phyloP scores from a whole-genome alignment of 2,329 filamentous ascomycete genomes.

The Aspergillus ochraceoroseus region DNA sequence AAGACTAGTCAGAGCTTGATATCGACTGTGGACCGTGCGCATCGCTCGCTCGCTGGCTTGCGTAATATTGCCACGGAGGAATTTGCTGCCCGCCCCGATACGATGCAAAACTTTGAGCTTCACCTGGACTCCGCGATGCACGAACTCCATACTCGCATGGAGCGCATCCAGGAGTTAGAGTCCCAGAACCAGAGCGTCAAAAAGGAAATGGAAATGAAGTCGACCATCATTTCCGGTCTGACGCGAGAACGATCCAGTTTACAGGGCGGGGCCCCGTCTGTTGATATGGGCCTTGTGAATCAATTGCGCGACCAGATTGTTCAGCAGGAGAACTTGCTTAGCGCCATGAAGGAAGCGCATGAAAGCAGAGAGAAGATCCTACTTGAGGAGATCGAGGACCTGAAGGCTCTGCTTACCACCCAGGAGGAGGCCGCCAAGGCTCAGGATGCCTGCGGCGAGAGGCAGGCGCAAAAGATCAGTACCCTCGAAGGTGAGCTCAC shows the following conservation, averaged over 20 bases:
- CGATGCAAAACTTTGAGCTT: slow-evolving; percentile 86
- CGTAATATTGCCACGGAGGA: slow-evolving; percentile 83
- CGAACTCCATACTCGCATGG: slow-evolving; percentile 78
- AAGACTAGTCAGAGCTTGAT: slow-evolving; percentile 89
- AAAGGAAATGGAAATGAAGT: slow-evolving; percentile 96
- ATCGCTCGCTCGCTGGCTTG: slow-evolving; percentile 83
- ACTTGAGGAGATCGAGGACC: slow-evolving; percentile 61
- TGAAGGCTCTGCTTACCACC: slow-evolving; percentile 54
- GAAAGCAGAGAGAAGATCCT: slow-evolving; percentile 71
- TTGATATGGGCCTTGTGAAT: slow-evolving; percentile 87
- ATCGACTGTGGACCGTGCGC: slow-evolving; percentile 75
- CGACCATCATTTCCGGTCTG: slow-evolving; percentile 88
- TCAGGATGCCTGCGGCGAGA: slow-evolving; percentile 32
- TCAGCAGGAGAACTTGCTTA: slow-evolving; percentile 76
- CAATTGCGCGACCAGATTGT: slow-evolving; percentile 83
- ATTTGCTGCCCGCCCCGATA: slow-evolving; percentile 74
- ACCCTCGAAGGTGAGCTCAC: slow-evolving; percentile 67
- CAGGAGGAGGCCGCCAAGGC: slow-evolving; percentile 37
- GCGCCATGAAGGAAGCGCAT: slow-evolving; percentile 66
- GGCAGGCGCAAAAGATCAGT: slow-evolving; percentile 56
- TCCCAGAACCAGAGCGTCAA: slow-evolving; percentile 74
- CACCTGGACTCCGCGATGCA: slow-evolving; percentile 90
- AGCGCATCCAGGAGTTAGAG: slow-evolving; percentile 86
- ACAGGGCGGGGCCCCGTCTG: slow-evolving; percentile 64
- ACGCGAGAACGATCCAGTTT: slow-evolving; percentile 89